These are phyloP conservation scores for Boletus sp. DNA, from an alignment of 1,284 basidiomycete genomes.

Conservation along the genomic window DNA sequence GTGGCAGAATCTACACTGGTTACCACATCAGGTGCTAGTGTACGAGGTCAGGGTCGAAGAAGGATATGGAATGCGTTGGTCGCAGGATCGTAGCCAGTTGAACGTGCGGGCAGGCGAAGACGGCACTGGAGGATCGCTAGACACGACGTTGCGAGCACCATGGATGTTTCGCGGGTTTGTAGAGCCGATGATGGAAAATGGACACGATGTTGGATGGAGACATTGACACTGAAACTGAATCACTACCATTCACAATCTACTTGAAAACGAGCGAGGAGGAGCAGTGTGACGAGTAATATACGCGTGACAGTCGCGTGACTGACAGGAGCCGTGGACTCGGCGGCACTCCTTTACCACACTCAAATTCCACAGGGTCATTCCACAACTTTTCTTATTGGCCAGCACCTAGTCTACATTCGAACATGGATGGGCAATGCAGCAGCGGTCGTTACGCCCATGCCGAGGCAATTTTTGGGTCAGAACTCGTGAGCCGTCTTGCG, in stretches of 20 bases:
- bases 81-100: conserved; percentile 41
- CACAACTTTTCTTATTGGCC: not conserved
- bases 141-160: conserved; percentile 9
- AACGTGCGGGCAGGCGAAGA: not conserved
- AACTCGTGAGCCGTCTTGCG: conserved; percentile 59
- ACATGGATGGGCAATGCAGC: conserved; percentile 14
- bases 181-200: conserved; percentile 63
- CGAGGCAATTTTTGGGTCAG: conserved; percentile 72
- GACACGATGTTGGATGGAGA: conserved; percentile 57
- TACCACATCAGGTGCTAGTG: conserved; percentile 55
- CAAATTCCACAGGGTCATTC: not conserved
- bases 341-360: not conserved
- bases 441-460: conserved; percentile 47
- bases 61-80: conserved; percentile 67
- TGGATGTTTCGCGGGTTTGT: conserved; percentile 62
- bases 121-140: not conserved
- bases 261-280: not conserved
- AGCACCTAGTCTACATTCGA: not conserved
- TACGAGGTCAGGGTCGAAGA: conserved; percentile 56
- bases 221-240: conserved; percentile 31
- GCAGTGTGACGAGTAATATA: conserved; percentile 9
- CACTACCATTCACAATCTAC: not conserved
- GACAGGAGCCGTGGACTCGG: not conserved
- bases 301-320: conserved; percentile 30
- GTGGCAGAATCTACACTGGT: conserved; percentile 61